Conservation (phyloP, 2,329 filamentous ascomycete species). For the Exophiala calicioides region DNA sequence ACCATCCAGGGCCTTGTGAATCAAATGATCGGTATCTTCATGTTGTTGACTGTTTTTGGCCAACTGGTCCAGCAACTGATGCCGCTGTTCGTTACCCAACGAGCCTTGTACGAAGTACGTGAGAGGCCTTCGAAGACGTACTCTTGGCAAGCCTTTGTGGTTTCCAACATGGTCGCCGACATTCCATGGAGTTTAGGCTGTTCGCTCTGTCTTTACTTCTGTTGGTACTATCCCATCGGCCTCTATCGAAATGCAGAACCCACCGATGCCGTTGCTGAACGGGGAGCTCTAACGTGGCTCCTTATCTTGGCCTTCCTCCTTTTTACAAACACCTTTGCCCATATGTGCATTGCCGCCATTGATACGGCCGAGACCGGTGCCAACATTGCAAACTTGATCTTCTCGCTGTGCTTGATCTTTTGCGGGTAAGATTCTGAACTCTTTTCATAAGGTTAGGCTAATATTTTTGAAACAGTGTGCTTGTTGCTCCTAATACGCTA, state of each 20-base stretch:
- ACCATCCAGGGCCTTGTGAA: constrained; percentile 81
- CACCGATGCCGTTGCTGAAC: constrained; percentile 46
- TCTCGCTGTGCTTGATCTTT: constrained; percentile 62
- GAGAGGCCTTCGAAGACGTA: constrained; percentile 76
- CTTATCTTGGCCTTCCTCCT: constrained; percentile 67
- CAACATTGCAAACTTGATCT: constrained; percentile 61
- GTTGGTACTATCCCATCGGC: constrained; percentile 77
- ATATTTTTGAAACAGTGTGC: too few species aligned
- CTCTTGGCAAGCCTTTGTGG: constrained; percentile 74
- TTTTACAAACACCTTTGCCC: constrained; percentile 70
- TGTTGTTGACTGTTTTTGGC: constrained; percentile 79
- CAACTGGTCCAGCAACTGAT: constrained; percentile 59
- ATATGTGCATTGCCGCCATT: constrained; percentile 71
- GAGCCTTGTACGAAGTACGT: constrained; percentile 70
- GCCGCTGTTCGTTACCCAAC: constrained; percentile 74
- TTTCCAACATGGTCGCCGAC: constrained; percentile 71
- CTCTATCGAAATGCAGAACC: constrained; percentile 51
- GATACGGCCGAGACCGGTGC: constrained; percentile 69
- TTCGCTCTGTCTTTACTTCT: constrained; percentile 66
- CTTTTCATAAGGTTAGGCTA: too few species aligned
- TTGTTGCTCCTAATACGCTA: constrained; percentile 59
- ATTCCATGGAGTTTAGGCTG: constrained; percentile 69
- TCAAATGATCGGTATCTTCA: constrained; percentile 89
- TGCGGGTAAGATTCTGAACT: too few species aligned
- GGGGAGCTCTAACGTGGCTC: constrained; percentile 66